A percentile compares a stretch with the other conserved stretches of the same genome.
These are phyloP conservation scores for Tolypocladium tropicale DNA, from an alignment of 2,329 filamentous ascomycete species.

Conservation along the genomic window DNA sequence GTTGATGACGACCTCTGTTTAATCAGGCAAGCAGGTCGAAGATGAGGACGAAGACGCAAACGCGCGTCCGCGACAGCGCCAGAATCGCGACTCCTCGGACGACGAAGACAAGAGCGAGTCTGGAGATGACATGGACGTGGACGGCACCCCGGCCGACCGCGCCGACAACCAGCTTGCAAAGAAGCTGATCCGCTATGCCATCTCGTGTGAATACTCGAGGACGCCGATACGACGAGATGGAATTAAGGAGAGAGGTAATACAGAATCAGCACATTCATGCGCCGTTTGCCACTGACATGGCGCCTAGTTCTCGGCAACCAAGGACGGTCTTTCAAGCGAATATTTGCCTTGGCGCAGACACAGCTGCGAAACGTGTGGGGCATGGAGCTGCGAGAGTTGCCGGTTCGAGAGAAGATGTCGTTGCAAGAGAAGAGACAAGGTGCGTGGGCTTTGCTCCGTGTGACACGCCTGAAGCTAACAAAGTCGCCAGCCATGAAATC, in stretches of 20 bases:
- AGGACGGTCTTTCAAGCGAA: conserved; percentile 58
- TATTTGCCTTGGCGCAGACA: conserved; percentile 69
- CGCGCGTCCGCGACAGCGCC: conserved; percentile 20
- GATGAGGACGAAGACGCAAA: conserved; percentile 23
- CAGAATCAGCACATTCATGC: rapidly evolving
- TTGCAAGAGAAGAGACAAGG: conserved; percentile 68
- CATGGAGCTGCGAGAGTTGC: conserved; percentile 86
- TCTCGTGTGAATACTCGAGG: conserved; percentile 56
- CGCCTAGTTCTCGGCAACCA: conserved; percentile 60
- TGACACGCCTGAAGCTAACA: conserved; percentile 5
- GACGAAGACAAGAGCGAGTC: conserved; percentile 22
- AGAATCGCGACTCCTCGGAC: conserved; percentile 16
- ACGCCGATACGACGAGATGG: conserved; percentile 49
- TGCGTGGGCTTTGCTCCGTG: conserved; percentile 16
- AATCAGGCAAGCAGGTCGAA: conserved; percentile 8
- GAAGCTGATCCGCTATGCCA: conserved; percentile 57
- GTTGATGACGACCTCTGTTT: background rate
- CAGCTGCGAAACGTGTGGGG: conserved; percentile 67
- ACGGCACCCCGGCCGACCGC: conserved; percentile 20
- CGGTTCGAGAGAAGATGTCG: conserved; percentile 69
- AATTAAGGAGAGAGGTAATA: conserved; percentile 51
- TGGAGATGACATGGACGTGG: conserved; percentile 26
- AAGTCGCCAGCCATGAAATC: conserved; percentile 26
- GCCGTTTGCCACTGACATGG: conserved; percentile 4
- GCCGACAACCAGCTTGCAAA: conserved; percentile 46